These are phyloP conservation scores for Eucalyptus curtisii DNA, from an alignment of 345 rosid genomes.

Conservation along the genomic window DNA sequence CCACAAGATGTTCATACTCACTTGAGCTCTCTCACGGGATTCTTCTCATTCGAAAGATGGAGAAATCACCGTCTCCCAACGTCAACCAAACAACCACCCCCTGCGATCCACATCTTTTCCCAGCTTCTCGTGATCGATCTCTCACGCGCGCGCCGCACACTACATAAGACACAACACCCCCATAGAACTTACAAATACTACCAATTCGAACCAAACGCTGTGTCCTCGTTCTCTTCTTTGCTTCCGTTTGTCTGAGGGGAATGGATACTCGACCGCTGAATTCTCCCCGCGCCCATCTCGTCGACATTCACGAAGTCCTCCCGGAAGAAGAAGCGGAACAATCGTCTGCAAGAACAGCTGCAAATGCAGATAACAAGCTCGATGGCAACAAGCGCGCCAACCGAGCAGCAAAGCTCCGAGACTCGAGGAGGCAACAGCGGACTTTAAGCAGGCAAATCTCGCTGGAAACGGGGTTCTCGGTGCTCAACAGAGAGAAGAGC, in stretches of 20 bases:
- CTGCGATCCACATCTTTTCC: not conserved
- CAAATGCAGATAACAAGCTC: not conserved
- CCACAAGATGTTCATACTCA: not conserved
- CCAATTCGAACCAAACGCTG: not conserved
- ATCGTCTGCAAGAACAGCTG: constrained; percentile 8
- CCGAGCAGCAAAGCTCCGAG: constrained; percentile 23
- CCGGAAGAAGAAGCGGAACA: constrained; percentile 35
- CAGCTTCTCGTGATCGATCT: constrained; percentile 13
- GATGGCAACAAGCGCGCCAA: not conserved
- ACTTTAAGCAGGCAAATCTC: constrained; percentile 73
- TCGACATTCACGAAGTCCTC: constrained; percentile 58
- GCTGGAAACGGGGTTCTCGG: constrained; percentile 80
- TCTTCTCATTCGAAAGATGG: not conserved
- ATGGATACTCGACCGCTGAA: not conserved
- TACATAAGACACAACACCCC: not conserved
- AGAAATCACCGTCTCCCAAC: not conserved
- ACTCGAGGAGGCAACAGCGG: constrained; percentile 24
- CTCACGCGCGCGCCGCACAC: not conserved
- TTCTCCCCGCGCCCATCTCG: constrained; percentile 16
- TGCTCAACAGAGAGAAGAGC: constrained; percentile 33
- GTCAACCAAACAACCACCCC: not conserved
- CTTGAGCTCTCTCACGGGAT: constrained; percentile 28
- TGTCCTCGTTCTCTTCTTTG: not conserved
- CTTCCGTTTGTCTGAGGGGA: not conserved
- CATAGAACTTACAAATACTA: not conserved